These are phyloP conservation scores for Pseudogymnoascus sp. DNA, from an alignment of 2,329 filamentous ascomycete genomes.

Conservation along the genomic window DNA sequence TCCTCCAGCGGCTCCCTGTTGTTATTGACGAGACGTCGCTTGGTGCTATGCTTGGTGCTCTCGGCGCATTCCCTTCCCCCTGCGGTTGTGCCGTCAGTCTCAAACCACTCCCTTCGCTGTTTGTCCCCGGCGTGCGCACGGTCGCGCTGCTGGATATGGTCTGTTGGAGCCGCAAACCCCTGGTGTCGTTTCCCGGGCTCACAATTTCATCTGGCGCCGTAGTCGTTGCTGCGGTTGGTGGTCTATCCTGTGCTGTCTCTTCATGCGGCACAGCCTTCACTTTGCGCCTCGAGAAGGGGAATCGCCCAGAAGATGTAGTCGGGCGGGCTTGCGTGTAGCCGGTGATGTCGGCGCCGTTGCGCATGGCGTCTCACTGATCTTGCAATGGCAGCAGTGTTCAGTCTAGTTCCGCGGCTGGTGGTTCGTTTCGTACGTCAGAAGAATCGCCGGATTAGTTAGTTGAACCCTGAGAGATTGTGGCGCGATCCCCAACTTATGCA, in stretches of 20 bases:
- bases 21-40: background rate
- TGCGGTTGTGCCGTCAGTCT: background rate
- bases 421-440: constrained; percentile 5
- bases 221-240: constrained; percentile 43
- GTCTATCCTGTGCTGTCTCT: constrained; percentile 50
- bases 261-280: constrained; percentile 55
- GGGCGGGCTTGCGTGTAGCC: constrained; percentile 4
- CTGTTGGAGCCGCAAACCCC: constrained; percentile 49
- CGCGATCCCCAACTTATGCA: background rate
- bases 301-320: background rate
- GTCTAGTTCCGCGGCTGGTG: background rate
- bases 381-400: background rate
- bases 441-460: background rate
- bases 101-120: constrained; percentile 15
- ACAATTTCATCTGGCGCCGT: constrained; percentile 25
- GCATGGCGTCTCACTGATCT: background rate
- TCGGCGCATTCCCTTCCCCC: background rate
- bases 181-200: constrained; percentile 34
- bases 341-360: constrained; percentile 32
- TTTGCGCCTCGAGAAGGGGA: constrained; percentile 12
- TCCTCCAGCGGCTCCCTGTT: constrained; percentile 9
- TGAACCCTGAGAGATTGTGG: background rate
- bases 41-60: constrained; percentile 1
- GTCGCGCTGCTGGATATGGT: constrained; percentile 39
- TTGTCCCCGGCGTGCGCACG: constrained; percentile 33